phyloP scores from a whole-genome alignment of 2,329 filamentous ascomycete genomes.

The Arthrocladium fulminans region DNA sequence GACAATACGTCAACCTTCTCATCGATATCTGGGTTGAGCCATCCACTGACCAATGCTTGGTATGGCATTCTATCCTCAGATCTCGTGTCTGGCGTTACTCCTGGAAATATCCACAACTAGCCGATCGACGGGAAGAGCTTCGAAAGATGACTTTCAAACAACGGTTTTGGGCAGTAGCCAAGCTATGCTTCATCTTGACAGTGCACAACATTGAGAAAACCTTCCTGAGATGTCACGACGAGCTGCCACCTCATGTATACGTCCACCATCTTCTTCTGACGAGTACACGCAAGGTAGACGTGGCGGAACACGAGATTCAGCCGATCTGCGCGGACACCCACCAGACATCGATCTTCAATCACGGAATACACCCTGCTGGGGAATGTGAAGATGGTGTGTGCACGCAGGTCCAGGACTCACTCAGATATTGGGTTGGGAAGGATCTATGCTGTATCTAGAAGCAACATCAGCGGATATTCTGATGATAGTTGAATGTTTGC shows the following conservation, averaged over 20 bases:
- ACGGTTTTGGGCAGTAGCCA: neutral
- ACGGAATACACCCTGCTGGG: neutral
- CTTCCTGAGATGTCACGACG: neutral
- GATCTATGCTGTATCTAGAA: neutral
- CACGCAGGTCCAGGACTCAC: neutral
- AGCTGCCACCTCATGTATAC: neutral
- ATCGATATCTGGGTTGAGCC: conserved; percentile 1
- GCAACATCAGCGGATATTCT: too few species aligned
- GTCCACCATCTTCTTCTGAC: neutral
- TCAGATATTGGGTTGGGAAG: neutral
- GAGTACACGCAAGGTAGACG: neutral
- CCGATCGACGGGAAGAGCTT: neutral
- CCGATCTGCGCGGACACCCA: neutral
- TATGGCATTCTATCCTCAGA: neutral
- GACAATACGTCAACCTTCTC: neutral
- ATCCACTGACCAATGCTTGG: neutral
- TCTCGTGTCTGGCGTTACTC: conserved; percentile 2
- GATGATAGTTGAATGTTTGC: too few species aligned
- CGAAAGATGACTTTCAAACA: conserved; percentile 2
- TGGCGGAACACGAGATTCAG: neutral
- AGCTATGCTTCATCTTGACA: neutral
- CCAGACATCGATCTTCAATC: neutral
- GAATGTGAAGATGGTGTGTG: neutral
- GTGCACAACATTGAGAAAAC: neutral
- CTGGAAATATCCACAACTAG: neutral